A percentile compares a stretch with the other conserved stretches of the same genome.
phyloP scores from a whole-genome alignment of 768 basidiomycete species.

The Phanerochaete carnosa region DNA sequence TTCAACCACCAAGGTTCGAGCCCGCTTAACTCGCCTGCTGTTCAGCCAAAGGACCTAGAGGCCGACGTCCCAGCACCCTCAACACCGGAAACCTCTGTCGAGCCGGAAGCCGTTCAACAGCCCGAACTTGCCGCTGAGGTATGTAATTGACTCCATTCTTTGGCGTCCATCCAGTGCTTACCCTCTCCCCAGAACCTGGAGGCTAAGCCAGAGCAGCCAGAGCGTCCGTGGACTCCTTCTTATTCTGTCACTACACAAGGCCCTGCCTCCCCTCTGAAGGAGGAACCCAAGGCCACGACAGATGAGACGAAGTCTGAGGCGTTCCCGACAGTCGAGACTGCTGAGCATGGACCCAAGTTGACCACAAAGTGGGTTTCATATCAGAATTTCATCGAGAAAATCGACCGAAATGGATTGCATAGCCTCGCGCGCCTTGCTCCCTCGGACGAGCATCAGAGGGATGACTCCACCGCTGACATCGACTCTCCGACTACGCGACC shows the following conservation, averaged over 20 bases:
- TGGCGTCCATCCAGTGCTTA: background rate
- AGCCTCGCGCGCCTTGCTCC: constrained; percentile 22
- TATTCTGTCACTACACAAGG: constrained; percentile 36
- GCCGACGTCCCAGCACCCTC: constrained; percentile 5
- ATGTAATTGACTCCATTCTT: background rate
- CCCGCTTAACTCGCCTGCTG: constrained; percentile 15
- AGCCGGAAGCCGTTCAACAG: constrained; percentile 6
- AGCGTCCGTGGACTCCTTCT: constrained; percentile 36
- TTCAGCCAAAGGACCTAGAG: constrained; percentile 16
- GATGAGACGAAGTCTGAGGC: constrained; percentile 3
- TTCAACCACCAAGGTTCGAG: constrained; percentile 25
- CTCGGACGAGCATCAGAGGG: constrained; percentile 19
- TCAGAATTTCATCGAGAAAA: constrained; percentile 1
- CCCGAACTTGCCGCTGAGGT: constrained; percentile 10
- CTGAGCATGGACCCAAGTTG: constrained; percentile 12
- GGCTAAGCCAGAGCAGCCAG: constrained; percentile 17
- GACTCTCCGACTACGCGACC: constrained; percentile 22
- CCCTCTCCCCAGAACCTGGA: background rate
- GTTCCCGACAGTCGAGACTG: constrained; percentile 17
- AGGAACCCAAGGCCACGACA: background rate
- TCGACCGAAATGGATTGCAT: background rate
- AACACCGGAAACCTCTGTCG: background rate
- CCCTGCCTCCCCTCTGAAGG: constrained; percentile 14
- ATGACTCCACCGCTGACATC: constrained; percentile 11
- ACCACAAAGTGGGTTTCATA: constrained; percentile 11